phyloP scores from a whole-genome alignment of 2,329 filamentous ascomycete species.

The Elsinoe australis region DNA sequence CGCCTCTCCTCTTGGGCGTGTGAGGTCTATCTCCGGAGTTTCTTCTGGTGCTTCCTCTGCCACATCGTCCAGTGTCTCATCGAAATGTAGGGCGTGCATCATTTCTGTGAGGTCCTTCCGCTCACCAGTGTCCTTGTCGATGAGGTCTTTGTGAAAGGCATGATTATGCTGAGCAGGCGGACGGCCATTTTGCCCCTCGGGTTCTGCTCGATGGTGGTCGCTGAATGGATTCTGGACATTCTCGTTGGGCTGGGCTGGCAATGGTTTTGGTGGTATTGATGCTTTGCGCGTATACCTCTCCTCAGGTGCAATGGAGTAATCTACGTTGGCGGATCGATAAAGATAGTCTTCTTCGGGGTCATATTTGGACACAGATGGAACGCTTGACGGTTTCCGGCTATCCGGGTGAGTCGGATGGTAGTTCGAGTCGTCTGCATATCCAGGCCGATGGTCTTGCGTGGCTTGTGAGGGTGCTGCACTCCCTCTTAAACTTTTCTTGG shows the following conservation, averaged over 20 bases:
- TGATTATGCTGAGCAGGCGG: background rate
- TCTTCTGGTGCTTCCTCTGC: constrained; percentile 23
- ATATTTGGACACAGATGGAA: background rate
- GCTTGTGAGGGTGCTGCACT: background rate
- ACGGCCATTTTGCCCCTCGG: background rate
- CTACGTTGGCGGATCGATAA: background rate
- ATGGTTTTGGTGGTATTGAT: background rate
- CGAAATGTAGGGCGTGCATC: constrained; percentile 32
- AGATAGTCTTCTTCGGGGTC: constrained; percentile 6
- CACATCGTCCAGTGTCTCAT: constrained; percentile 32
- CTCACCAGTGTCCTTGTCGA: constrained; percentile 21
- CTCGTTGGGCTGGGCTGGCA: background rate
- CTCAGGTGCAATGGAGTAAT: constrained; percentile 2
- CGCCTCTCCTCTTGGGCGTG: constrained; percentile 28
- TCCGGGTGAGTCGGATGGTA: background rate
- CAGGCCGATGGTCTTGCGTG: background rate
- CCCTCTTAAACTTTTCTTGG: constrained; percentile 13
- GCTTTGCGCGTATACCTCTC: background rate
- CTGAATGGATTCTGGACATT: background rate
- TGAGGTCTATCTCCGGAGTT: constrained; percentile 18
- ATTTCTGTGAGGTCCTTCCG: constrained; percentile 32
- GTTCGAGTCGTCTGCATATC: background rate
- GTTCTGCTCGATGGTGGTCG: background rate
- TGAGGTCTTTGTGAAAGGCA: constrained; percentile 6
- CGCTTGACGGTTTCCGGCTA: background rate